Base-by-base conservation (phyloP, 129 eudicot genomes). In the Saposhnikovia divaricata region DNA sequence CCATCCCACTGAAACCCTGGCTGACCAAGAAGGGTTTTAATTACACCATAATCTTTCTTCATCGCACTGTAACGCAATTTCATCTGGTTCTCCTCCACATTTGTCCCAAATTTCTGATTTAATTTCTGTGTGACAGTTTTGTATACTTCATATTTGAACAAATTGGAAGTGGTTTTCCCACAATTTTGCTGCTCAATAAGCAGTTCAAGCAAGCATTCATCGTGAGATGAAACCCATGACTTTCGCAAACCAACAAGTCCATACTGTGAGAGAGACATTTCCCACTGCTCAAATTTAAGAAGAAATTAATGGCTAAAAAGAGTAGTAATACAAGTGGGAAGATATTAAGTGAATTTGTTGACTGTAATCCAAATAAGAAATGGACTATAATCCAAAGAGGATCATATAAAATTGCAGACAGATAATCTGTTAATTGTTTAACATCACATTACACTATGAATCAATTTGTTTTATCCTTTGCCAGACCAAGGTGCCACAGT, bases 111-210 rank as follows among this genome's bases (percentile, higher is more conserved):
- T 31, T 44, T 74, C 53, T 44, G 28, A 48, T 74, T 74, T 44
- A 74, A 74, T 25, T 74, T 74, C 5, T 74, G 77, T 44, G 77
- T 74, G n/a, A 74, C 77, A 44, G 77, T 74, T 74, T 74, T 74
- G 77, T 31, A 74, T 42, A 74, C 77, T 44, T 74, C 77, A 44
- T 42, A 43, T 74, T 28, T 74, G 77, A 74, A 74, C 42, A 74
- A 74, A n/a, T 74, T 74, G 31, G 31, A 43, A 21, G 77, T 44
- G 12, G 77, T 74, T n/a, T 74, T 74, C 31, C 77, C 77, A 74
- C 77, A 74, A 44, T 44, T 74, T 23, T 74, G 57, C 55, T 42
- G 77, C 48, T 74, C 77, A 44, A 74, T 43, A 74, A 74, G 77
- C 57, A 74, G 34, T 74, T 74, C 53, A 74, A 74, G 77, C 55